These are phyloP conservation scores for Flueggea neowawraea DNA, from an alignment of 441 rosid genomes.

Conservation along the genomic window DNA sequence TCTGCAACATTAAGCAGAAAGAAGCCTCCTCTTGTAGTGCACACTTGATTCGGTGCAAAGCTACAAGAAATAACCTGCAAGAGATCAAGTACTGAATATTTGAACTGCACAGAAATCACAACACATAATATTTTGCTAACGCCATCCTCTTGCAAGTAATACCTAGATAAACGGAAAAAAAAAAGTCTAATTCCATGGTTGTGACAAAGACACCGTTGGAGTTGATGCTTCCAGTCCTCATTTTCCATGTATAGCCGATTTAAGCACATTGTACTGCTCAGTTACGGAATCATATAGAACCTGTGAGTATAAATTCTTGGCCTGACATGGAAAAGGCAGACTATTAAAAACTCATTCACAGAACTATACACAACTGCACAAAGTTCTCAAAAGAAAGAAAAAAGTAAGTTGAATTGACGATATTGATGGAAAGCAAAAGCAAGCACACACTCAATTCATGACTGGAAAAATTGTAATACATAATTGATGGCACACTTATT, in stretches of 20 bases:
- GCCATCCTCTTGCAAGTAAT: constrained; percentile 4
- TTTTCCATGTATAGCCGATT: constrained; percentile 59
- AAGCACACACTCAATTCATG: no score
- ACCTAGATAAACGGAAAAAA: constrained; percentile 24
- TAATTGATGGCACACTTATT: no score
- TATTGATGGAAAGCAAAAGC: no score
- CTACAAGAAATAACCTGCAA: constrained; percentile 24
- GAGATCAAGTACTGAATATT: neutral
- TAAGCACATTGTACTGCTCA: constrained; percentile 66
- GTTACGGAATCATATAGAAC: constrained; percentile 52
- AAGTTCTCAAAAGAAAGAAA: no score
- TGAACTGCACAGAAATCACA: no score
- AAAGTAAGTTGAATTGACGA: no score
- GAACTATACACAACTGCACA: no score
- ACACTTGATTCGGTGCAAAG: constrained; percentile 9
- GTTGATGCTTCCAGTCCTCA: constrained; percentile 64
- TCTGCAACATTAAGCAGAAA: constrained; percentile 3
- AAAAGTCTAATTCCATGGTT: constrained; percentile 61
- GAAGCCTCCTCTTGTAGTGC: constrained; percentile 12
- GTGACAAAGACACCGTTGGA: constrained; percentile 62
- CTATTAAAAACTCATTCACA: no score
- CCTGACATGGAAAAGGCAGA: constrained; percentile 36
- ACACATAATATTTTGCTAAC: no score
- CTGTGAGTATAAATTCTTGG: constrained; percentile 54
- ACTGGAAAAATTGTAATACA: no score